These are phyloP conservation scores for Staphylotrichum longicolle DNA, from an alignment of 495 filamentous ascomycete genomes.

Conservation along the genomic window DNA sequence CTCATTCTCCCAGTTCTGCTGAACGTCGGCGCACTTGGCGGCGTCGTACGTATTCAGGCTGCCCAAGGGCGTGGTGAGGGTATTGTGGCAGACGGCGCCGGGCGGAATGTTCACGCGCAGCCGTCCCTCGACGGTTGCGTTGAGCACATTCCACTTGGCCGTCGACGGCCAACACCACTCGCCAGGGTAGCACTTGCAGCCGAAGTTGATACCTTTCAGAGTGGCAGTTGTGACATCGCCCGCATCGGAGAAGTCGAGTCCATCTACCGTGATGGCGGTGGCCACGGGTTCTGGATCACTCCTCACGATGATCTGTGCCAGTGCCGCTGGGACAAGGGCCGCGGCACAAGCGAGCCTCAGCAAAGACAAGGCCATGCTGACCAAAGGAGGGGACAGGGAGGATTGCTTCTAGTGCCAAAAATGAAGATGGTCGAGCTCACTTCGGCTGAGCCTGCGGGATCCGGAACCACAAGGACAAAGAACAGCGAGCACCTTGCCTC, in stretches of 20 bases:
- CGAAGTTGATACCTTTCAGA: conserved; percentile 32
- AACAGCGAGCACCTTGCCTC: no score
- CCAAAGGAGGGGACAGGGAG: not conserved
- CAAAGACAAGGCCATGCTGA: not conserved
- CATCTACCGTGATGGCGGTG: not conserved
- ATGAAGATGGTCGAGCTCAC: not conserved
- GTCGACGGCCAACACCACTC: conserved; percentile 44
- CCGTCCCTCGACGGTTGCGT: conserved; percentile 40
- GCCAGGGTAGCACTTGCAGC: conserved; percentile 45
- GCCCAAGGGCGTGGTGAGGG: conserved; percentile 39
- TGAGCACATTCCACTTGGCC: conserved; percentile 36
- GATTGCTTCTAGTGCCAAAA: no score
- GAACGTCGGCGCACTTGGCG: conserved; percentile 36
- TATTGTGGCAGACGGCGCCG: conserved; percentile 40
- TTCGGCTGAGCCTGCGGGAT: not conserved
- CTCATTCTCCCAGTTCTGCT: conserved; percentile 37
- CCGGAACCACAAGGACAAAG: no score
- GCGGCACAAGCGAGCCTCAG: conserved; percentile 1
- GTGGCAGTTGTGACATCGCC: not conserved
- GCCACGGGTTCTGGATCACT: conserved; percentile 3
- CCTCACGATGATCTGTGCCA: conserved; percentile 10
- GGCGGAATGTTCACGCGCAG: conserved; percentile 41
- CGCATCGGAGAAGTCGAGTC: conserved; percentile 18
- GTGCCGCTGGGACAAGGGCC: not conserved
- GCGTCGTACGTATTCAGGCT: conserved; percentile 41